Conservation (phyloP, 2,329 filamentous ascomycete genomes). For the Trichoderma endophyticum region DNA sequence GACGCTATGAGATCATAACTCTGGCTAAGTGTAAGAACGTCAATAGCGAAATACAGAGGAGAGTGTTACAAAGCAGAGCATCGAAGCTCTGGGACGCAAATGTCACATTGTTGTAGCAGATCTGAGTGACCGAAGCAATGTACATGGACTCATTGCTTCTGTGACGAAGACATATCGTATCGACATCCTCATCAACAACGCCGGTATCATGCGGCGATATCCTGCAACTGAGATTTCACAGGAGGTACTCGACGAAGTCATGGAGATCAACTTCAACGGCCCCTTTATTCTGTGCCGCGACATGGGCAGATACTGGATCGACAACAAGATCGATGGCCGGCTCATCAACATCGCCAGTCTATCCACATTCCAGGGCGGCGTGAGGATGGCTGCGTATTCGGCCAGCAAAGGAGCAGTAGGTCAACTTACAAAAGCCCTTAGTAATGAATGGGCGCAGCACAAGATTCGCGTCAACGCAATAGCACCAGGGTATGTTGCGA, state of each 20-base stretch:
- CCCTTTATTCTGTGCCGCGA: constrained; percentile 4
- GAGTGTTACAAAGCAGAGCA: background rate
- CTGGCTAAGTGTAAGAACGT: background rate
- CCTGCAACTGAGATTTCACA: background rate
- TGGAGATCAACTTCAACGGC: constrained; percentile 1
- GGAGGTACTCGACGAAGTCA: background rate
- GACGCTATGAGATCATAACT: background rate
- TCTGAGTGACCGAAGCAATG: background rate
- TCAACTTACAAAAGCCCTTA: background rate
- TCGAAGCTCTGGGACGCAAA: background rate
- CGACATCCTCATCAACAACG: background rate
- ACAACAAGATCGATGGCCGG: background rate
- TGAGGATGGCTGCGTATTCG: background rate
- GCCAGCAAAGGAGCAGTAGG: background rate
- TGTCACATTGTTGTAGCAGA: background rate
- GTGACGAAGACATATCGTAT: background rate
- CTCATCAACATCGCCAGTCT: constrained; percentile 6
- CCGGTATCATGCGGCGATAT: background rate
- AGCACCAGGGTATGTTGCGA: background rate
- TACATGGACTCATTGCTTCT: background rate
- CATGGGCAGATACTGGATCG: constrained; percentile 8
- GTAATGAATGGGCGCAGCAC: background rate
- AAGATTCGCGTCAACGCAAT: constrained; percentile 9
- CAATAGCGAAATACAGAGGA: background rate
- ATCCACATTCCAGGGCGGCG: constrained; percentile 2